These are phyloP conservation scores for Monosporascus sp. DNA, from an alignment of 2,329 filamentous ascomycete genomes.

Conservation along the genomic window DNA sequence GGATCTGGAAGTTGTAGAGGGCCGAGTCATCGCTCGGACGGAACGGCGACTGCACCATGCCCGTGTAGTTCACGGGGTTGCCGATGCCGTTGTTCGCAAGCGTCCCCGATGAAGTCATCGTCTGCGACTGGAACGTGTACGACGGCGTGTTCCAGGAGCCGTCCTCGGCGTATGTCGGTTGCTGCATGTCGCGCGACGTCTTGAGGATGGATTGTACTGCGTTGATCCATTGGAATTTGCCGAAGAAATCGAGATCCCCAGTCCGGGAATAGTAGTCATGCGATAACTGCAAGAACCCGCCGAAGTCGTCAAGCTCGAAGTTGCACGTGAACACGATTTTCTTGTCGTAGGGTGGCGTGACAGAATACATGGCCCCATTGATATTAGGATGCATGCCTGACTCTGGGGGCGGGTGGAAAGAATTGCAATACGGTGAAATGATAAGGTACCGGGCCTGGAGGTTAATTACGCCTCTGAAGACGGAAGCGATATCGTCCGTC, in stretches of 20 bases:
- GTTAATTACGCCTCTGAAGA: constrained; percentile 69
- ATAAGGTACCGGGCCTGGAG: constrained; percentile 64
- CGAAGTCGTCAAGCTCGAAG: constrained; percentile 88
- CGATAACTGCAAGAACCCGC: constrained; percentile 76
- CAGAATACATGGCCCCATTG: constrained; percentile 54
- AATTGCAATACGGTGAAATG: constrained; percentile 77
- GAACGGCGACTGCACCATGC: constrained; percentile 81
- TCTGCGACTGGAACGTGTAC: constrained; percentile 74
- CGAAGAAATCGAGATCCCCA: constrained; percentile 66
- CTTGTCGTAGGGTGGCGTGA: constrained; percentile 60
- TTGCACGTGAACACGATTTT: constrained; percentile 87
- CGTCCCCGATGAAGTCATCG: constrained; percentile 73
- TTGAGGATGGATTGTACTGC: constrained; percentile 66
- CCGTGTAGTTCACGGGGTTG: constrained; percentile 74
- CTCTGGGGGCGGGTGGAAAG: constrained; percentile 79
- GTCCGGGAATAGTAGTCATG: constrained; percentile 76
- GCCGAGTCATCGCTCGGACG: constrained; percentile 85
- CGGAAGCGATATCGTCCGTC: constrained; percentile 55
- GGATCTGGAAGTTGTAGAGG: constrained; percentile 81
- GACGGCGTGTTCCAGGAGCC: constrained; percentile 21
- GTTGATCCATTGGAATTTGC: constrained; percentile 64
- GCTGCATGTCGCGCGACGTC: constrained; percentile 64
- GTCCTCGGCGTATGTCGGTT: constrained; percentile 50
- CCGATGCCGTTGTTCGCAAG: constrained; percentile 71
- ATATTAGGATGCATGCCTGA: constrained; percentile 56